A percentile compares a stretch with the other conserved stretches of the same genome.
phyloP scores from a whole-genome alignment of 306 rosid species.

The Casuarina cunninghamiana region DNA sequence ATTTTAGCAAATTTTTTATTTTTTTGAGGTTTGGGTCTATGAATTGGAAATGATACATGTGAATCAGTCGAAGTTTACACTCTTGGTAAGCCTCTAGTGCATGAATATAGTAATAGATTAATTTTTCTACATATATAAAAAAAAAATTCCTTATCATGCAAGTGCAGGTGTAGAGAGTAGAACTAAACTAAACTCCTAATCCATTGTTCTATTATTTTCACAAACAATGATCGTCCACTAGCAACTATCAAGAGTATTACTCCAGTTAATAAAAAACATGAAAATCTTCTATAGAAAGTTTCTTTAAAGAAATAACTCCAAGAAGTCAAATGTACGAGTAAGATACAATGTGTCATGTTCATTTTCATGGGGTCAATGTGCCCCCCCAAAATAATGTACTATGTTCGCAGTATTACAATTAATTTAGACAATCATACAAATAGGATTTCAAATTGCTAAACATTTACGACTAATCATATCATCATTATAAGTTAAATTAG shows the following conservation, averaged over 20 bases:
- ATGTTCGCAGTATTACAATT: not conserved
- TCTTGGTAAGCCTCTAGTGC: too few relatives aligned
- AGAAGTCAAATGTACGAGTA: not conserved
- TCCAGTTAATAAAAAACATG: not conserved
- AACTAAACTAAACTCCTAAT: too few relatives aligned
- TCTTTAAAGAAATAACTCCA: not conserved
- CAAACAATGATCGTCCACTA: too few relatives aligned
- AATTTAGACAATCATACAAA: not conserved
- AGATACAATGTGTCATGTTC: not conserved
- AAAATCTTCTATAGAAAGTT: not conserved
- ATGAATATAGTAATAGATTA: too few relatives aligned
- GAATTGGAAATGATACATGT: too few relatives aligned
- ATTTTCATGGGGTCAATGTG: not conserved
- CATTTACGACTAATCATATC: constrained; percentile 76
- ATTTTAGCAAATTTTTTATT: too few relatives aligned
- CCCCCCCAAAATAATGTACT: not conserved
- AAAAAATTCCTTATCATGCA: too few relatives aligned
- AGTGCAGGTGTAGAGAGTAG: too few relatives aligned
- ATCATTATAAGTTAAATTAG: constrained; percentile 46
- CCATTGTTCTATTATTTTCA: too few relatives aligned
- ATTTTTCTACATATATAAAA: too few relatives aligned
- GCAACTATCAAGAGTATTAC: not conserved
- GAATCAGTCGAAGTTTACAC: too few relatives aligned
- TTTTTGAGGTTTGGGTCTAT: too few relatives aligned
- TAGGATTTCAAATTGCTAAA: constrained; percentile 46